Evolutionary conservation across 148 eudicot genomes (phyloP), one percentile per base, ranked within the genome.

Genomic region (Amaranthus hypochondriacus): DNA sequence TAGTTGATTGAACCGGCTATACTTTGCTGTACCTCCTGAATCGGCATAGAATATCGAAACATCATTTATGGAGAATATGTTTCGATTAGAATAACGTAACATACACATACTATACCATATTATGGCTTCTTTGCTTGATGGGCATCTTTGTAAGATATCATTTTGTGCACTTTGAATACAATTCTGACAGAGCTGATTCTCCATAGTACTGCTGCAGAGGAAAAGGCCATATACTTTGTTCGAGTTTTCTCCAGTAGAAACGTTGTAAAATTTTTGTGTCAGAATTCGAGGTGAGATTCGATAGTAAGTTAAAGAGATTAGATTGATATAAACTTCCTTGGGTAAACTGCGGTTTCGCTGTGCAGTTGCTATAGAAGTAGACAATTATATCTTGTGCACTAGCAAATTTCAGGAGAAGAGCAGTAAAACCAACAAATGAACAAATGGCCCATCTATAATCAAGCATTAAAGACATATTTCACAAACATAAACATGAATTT

Each of bases 21-120:
- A 78, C 73, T 6, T 47, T 43, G 57, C 39, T 54, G 50, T 28
- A 62, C 70, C 77, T 5, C 3, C 53, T 21, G 15, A 9, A 10
- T 52, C 9, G 28, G 60, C 12, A 62, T 73, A 47, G 52, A 51
- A 78, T 12, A 46, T 53, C 13, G 78, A 67, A 4, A 10, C 66
- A 68, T 79, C 77, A 10, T 68, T 63, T 2, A 62, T 53, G 48
- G 81, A 61, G 69, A 79, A 53, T 10, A 79, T 79, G 50, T 68
- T 50, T 5, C 13, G 73, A 5, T 73, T 48, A 61, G 77, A 54
- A 54, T 79, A 79, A 4, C 77, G 74, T 14, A 78, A 48, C 81
- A 78, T 78, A n/a, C 81, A 78, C 2, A 18, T 60, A 4, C 43
- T 13, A 2, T 73, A 68, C 81, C 81, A 78, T 6, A 78, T 74